Evolutionary conservation across 441 rosid species (phyloP), one percentile per base, ranked within the genome.

Genomic region (Flueggea neowawraea): DNA sequence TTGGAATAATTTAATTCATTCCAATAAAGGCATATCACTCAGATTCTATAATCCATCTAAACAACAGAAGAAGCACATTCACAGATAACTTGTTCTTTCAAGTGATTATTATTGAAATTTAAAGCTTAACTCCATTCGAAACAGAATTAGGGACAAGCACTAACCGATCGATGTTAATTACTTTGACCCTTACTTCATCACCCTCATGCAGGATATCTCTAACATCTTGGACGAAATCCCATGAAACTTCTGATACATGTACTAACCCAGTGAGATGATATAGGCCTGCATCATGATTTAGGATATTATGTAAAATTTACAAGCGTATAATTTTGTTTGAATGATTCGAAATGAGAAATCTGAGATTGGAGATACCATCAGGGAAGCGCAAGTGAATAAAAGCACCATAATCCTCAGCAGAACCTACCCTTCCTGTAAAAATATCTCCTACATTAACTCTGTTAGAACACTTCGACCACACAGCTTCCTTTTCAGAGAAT

Each of bases 371-470:
- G 49, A 64, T 85, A 87, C 95, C 98, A 75, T 92, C 98, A 67
- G 87, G 91, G 39, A 87, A 83, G 54, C 81, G 78, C 71, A 92
- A 80, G 75, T 92, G 90, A 75, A 87, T 80, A 64, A 92, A 89
- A 31, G 96, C 96, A 70, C 93, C 98, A 69, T 84, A 92, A 69
- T 86, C 93, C 80, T 91, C 96, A 67, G 84, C 87, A 41, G 78
- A 82, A 57, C 82, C 90, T 53, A 89, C 91, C 74, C 79, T 78
- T 69, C 89, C 98, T 32, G 53, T 66, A 77, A 84, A 87, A 43
- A 82, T 39, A 76, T 86, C 91, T 10, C 95, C 95, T 13, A 83
- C 75, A 39, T 68, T 84, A 66, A 91, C 61, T 31, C 61, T 73
- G 50, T 73, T 47, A 55, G 91, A 83, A 68, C 72, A 84, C 75